Evolutionary conservation across 495 filamentous ascomycete genomes (phyloP).

Genomic region (Endocarpon pusillum): DNA sequence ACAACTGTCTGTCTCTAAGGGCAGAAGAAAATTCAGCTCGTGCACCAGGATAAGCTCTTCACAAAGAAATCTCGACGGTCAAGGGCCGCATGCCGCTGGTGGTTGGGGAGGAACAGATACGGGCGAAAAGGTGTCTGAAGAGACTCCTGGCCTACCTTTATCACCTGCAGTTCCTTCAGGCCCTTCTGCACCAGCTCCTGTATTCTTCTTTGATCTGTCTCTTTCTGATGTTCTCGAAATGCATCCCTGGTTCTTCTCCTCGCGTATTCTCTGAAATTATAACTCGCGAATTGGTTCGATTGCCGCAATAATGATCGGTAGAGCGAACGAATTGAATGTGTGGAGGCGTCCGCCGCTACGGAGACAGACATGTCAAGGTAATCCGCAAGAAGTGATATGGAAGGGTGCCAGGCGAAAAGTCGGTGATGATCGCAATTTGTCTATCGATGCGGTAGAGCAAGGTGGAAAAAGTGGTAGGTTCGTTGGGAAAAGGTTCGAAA

Average conservation of each 20-base stretch:
- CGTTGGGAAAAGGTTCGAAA: too few species aligned
- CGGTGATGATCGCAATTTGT: too few species aligned
- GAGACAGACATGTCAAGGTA: not conserved
- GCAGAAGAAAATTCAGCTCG: not conserved
- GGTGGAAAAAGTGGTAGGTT: too few species aligned
- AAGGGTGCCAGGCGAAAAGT: too few species aligned
- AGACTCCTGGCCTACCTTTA: constrained; percentile 84
- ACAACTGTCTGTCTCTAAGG: constrained; percentile 88
- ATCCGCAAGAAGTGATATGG: too few species aligned
- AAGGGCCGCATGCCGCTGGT: too few species aligned
- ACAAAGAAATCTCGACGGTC: too few species aligned
- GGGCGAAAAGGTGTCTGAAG: too few species aligned
- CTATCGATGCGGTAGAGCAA: too few species aligned
- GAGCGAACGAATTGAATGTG: constrained; percentile 26
- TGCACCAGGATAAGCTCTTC: too few species aligned
- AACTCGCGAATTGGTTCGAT: constrained; percentile 71
- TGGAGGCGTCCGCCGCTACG: not conserved
- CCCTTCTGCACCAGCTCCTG: constrained; percentile 84
- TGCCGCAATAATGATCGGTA: constrained; percentile 86
- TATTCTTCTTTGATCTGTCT: constrained; percentile 53
- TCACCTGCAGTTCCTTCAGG: constrained; percentile 65
- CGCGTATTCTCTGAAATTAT: constrained; percentile 97
- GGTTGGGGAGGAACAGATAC: too few species aligned
- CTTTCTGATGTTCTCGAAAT: constrained; percentile 60
- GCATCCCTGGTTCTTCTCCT: constrained; percentile 73